Evolutionary conservation across 176 grass and related monocot genomes (phyloP).

Genomic region (Echinochloa phyllopogon): DNA sequence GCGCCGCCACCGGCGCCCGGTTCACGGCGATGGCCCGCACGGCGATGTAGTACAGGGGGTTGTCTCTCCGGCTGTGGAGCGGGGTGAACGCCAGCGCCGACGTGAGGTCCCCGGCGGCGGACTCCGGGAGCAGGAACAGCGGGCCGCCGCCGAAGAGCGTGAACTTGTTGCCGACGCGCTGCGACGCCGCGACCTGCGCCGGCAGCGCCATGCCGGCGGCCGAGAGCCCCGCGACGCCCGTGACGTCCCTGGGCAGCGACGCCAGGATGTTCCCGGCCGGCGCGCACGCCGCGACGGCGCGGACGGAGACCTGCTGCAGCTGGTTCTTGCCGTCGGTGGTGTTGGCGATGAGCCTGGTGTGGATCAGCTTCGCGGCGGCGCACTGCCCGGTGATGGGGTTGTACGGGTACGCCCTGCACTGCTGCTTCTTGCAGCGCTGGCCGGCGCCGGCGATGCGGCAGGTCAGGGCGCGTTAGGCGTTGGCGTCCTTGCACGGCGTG

Average conservation of each 20-base stretch:
- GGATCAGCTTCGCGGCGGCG: conserved; percentile 32
- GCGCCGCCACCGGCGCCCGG: not conserved
- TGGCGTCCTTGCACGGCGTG: conserved; percentile 27
- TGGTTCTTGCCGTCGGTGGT: conserved; percentile 62
- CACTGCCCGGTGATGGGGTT: conserved; percentile 51
- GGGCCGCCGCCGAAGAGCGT: conserved; percentile 46
- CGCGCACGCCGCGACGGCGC: conserved; percentile 36
- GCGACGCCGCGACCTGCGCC: conserved; percentile 45
- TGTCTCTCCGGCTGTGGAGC: not conserved
- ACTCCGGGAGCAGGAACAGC: not conserved
- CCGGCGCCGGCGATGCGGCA: not conserved
- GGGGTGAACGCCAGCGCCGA: conserved; percentile 29
- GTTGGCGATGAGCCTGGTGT: conserved; percentile 36
- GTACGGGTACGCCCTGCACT: conserved; percentile 37
- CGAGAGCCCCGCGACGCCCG: conserved; percentile 55
- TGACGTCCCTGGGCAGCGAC: conserved; percentile 4
- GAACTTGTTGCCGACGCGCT: conserved; percentile 41
- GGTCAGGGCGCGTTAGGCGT: conserved; percentile 5
- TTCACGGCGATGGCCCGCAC: conserved; percentile 16
- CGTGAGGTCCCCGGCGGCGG: not conserved
- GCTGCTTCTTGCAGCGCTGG: not conserved
- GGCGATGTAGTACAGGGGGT: conserved; percentile 26
- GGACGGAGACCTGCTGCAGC: not conserved
- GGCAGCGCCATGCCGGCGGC: conserved; percentile 31
- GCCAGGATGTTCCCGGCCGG: conserved; percentile 14